Evolutionary conservation across 2,329 filamentous ascomycete species (phyloP).

Genomic region (Talaromyces sp.): DNA sequence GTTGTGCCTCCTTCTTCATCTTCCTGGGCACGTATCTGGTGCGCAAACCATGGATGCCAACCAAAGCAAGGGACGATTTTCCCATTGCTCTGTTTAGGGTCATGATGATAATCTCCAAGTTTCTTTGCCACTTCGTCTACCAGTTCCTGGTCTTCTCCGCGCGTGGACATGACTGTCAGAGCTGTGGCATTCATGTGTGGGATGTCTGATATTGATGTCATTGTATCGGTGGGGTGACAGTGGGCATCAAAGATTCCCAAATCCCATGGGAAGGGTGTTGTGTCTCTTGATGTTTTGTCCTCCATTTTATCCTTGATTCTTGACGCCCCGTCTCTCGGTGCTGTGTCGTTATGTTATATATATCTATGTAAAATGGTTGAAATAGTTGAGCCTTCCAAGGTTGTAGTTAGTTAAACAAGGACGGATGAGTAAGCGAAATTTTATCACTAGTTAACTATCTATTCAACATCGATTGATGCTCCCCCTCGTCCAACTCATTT

Average conservation of each 20-base stretch:
- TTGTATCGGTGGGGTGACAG: constrained; percentile 62
- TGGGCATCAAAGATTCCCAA: constrained; percentile 60
- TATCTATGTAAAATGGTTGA: too few relatives aligned
- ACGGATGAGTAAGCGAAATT: too few relatives aligned
- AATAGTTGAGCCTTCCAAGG: too few relatives aligned
- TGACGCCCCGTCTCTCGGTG: too few relatives aligned
- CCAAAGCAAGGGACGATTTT: constrained; percentile 56
- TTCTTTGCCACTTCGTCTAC: constrained; percentile 46
- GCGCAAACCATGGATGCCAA: constrained; percentile 65
- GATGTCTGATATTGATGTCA: constrained; percentile 52
- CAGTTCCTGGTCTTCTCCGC: constrained; percentile 56
- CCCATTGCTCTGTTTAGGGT: not conserved
- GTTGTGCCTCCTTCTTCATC: too few relatives aligned
- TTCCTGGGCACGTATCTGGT: constrained; percentile 52
- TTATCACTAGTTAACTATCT: too few relatives aligned
- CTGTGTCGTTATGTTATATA: too few relatives aligned
- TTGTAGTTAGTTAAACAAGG: too few relatives aligned
- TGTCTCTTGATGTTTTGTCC: not conserved
- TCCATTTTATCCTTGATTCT: not conserved
- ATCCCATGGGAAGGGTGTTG: constrained; percentile 53
- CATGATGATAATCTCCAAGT: constrained; percentile 3
- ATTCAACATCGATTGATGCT: too few relatives aligned
- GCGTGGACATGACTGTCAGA: constrained; percentile 60
- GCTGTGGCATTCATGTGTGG: constrained; percentile 53
- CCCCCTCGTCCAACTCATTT: too few relatives aligned